Evolutionary conservation across 176 grass and related monocot genomes (phyloP), one percentile per base, ranked within the genome.

Genomic region (Zizania latifolia): DNA sequence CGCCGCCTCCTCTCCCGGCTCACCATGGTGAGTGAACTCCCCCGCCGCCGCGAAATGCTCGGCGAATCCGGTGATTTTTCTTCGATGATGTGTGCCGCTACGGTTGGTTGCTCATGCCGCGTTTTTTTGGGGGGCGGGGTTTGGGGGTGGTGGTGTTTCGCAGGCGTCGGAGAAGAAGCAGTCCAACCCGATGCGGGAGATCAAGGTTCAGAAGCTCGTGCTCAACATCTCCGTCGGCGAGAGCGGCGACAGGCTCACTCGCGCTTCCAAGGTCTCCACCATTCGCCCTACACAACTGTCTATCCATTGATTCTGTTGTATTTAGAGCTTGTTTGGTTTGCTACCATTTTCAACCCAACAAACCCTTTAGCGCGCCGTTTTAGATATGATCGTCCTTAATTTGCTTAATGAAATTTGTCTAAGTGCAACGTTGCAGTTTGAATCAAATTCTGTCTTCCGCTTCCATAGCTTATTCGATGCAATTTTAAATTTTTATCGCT

Each of bases 201-300:
- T 86, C 41, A 86, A 81, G 77, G 84, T 86, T 70, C 84, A 86
- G 70, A 86, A 86, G 77, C 84, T 86, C 40, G 77, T 86, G 32
- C 84, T 81, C 33, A 86, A 86, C 63, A 81, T 86, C 77, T 86
- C 84, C 70, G 77, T 86, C 2, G 77, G 77, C 27, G 84, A 86
- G 70, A 86, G 84, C n/a, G 62, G 84, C 12, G 84, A 86, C 51
- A 71, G 84, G 15, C 84, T 86, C 62, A 86, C 77, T 35, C 77
- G 84, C 10, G 77, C 84, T 14, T 58, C 84, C 70, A 86, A 86
- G 70, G 84, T 86, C n/a, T 45, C 14, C n/a, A 1, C 15, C 12
- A 29, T 22, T 10, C 45, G 31, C 14, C n/a, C n/a, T n/a, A n/a
- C n/a, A n/a, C n/a, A n/a, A 19, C 4, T n/a, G n/a, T n/a, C n/a